Percentiles rank a stretch among this genome's conserved stretches.
phyloP scores from a whole-genome alignment of 169 alveolate species.

The Neospora caninum region DNA sequence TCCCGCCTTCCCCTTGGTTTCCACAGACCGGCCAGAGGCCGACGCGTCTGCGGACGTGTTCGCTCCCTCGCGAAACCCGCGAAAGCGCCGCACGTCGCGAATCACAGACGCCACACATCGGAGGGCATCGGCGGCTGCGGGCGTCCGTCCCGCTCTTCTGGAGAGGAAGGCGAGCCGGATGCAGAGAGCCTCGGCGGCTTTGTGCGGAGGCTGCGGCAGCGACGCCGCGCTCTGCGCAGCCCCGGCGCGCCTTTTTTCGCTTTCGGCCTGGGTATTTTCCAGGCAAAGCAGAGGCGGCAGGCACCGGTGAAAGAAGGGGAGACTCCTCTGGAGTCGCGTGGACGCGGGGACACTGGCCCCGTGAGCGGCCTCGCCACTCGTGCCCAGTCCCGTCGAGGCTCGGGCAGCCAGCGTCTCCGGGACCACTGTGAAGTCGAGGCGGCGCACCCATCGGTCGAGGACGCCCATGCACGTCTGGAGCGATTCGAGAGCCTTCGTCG shows the following conservation, averaged over 20 bases:
- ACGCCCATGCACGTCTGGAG: not conserved
- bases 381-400: no score
- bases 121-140: conserved; percentile 19
- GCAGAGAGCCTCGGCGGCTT: not conserved
- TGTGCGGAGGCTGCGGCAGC: not conserved
- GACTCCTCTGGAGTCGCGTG: not conserved
- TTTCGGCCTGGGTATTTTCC: not conserved
- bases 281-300: not conserved
- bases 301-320: conserved; percentile 27
- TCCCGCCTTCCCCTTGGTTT: not conserved
- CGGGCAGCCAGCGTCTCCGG: not conserved
- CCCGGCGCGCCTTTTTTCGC: not conserved
- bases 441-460: conserved; percentile 28
- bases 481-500: not conserved
- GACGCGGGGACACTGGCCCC: not conserved
- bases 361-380: no score
- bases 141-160: not conserved
- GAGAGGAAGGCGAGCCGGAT: conserved; percentile 11
- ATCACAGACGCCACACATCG: conserved; percentile 20
- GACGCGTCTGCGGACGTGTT: not conserved
- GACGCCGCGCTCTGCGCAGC: not conserved
- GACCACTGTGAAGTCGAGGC: conserved; percentile 16
- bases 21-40: not conserved
- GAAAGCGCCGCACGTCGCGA: not conserved
- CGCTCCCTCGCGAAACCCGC: not conserved